Evolutionary conservation across 2,329 filamentous ascomycete species (phyloP), one percentile per base, ranked within the genome.

Genomic region (Sporothrix pallida): DNA sequence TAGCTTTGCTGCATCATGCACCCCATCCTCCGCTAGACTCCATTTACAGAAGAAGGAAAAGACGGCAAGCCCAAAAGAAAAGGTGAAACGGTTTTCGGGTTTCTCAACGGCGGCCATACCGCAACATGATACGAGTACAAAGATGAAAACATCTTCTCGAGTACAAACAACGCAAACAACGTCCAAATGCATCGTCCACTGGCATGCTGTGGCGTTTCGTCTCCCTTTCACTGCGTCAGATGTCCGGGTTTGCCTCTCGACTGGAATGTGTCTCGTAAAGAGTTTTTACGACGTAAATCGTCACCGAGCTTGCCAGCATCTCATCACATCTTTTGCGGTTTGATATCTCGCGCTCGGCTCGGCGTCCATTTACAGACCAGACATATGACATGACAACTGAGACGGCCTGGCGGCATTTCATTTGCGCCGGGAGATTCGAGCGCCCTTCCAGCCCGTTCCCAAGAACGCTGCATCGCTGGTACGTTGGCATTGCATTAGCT

Each of bases 201-300:
- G 58, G 58, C 58, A 63, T 63, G 58, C 58, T 63, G 37, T 63
- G 58, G 58, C 31, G 58, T 63, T 63, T 63, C 58, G 58, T 44
- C 31, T 63, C 58, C 58, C 58, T 63, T 44, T 17, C 31, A 37
- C 58, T 20, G 31, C 58, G 58, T 63, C 58, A 44, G 31, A 31
- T 63, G 58, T 42, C 58, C 31, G 1, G 31, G 31, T 42, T 42
- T 20, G 58, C 37, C 58, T 63, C 63, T 67, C 26, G 31, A 20
- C 31, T 44, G 58, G 58, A 63, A 63, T 63, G 58, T 63, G 37
- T 37, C 17, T 54, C 58, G 8, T 8, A 44, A 63, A 63, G 52
- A 3, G 52, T 56, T 58, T 58, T 58, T 58, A 20, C 26, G 12
- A 31, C 13, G 56, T 31, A 31, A 17, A 52, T 9, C 13, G 15